Percentiles rank a stretch among this genome's conserved stretches.
Evolutionary conservation across 179 eudicot species (phyloP).

Genomic region (Spinacia oleracea): DNA sequence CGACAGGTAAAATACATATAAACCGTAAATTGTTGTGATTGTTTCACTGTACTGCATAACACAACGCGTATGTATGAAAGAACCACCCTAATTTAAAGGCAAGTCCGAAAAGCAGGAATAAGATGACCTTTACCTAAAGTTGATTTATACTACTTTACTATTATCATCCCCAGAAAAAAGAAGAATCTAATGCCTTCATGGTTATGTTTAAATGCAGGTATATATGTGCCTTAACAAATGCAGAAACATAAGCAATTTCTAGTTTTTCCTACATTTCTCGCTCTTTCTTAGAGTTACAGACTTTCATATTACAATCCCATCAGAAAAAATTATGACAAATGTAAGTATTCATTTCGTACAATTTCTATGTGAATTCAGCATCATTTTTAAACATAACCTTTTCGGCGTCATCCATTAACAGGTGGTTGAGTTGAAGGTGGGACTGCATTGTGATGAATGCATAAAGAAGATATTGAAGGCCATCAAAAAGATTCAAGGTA

Average conservation of each 20-base stretch:
- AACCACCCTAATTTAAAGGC: constrained; percentile 21
- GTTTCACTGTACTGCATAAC: constrained; percentile 7
- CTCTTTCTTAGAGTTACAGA: background rate
- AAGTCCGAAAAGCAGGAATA: constrained; percentile 31
- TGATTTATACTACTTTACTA: background rate
- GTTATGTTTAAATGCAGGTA: constrained; percentile 11
- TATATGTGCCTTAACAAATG: background rate
- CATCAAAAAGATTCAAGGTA: constrained; percentile 89
- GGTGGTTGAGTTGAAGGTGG: constrained; percentile 94
- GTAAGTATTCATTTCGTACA: constrained; percentile 26
- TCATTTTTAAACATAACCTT: background rate
- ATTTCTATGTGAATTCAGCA: background rate
- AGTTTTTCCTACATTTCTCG: background rate
- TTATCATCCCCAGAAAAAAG: constrained; percentile 22
- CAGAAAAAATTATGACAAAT: constrained; percentile 40
- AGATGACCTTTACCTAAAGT: constrained; percentile 33
- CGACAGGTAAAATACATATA: background rate
- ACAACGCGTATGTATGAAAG: constrained; percentile 28
- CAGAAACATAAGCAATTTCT: constrained; percentile 9
- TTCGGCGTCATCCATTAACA: constrained; percentile 11
- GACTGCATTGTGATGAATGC: constrained; percentile 90
- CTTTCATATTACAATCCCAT: constrained; percentile 2
- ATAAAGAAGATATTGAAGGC: constrained; percentile 93
- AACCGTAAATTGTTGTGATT: background rate
- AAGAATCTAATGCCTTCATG: constrained; percentile 39